phyloP scores from a whole-genome alignment of 805 yeast species.

The Cyberlindnera subsufficiens region DNA sequence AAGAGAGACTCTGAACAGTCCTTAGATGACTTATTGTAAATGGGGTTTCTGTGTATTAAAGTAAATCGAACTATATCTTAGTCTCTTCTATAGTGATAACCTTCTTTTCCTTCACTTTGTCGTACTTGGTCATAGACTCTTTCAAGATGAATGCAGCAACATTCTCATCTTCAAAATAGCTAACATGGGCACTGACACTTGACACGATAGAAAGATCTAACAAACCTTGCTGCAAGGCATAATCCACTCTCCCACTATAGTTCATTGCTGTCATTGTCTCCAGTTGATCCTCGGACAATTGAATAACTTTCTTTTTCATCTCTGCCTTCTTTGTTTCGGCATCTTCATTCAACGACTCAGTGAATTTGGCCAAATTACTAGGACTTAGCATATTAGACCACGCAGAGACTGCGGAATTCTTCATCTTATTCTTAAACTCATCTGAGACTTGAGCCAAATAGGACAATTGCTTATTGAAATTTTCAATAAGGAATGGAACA shows the following conservation, averaged over 20 bases:
- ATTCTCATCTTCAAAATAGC: slow-evolving; percentile 82
- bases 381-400: slow-evolving; percentile 8
- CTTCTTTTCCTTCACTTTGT: slow-evolving; percentile 22
- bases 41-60: no score
- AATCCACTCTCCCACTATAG: slow-evolving; percentile 75
- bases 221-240: slow-evolving; percentile 68
- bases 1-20: slow-evolving; percentile 81
- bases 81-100: slow-evolving; percentile 16
- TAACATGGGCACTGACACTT: slow-evolving; percentile 82
- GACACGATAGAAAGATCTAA: slow-evolving; percentile 75
- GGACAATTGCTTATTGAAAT: slow-evolving; percentile 32
- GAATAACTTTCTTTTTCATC: slow-evolving; percentile 12
- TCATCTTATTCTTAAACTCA: slow-evolving; percentile 9
- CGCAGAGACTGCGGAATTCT: slow-evolving; percentile 7
- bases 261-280: slow-evolving; percentile 46
- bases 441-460: slow-evolving; percentile 33
- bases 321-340: slow-evolving; percentile 5
- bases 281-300: slow-evolving; percentile 24
- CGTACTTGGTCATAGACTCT: slow-evolving; percentile 37
- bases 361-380: neutral
- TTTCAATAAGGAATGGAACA: slow-evolving; percentile 46
- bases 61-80: neutral
- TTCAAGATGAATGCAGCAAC: slow-evolving; percentile 72
- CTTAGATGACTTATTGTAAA: slow-evolving; percentile 52
- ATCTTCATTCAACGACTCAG: neutral